These are phyloP conservation scores for Beta corolliflora DNA, from an alignment of 179 eudicot species.

Conservation along the genomic window DNA sequence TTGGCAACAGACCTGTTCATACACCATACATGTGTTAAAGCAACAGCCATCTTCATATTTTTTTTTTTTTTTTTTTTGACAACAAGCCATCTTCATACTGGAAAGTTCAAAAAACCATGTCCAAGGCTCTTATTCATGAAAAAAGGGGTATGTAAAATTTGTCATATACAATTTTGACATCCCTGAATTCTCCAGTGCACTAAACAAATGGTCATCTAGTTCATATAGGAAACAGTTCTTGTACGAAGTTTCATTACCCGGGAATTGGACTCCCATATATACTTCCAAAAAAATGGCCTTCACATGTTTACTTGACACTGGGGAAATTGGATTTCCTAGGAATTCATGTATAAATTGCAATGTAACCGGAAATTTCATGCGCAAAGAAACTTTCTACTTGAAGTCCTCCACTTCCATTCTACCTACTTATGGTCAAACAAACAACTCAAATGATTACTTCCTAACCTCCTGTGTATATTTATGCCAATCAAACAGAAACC, in stretches of 20 bases:
- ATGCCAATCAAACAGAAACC: neutral
- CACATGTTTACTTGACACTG: neutral
- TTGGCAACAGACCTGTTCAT: constrained; percentile 74
- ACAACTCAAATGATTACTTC: neutral
- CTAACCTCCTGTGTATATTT: neutral
- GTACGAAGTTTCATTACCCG: neutral
- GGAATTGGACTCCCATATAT: neutral
- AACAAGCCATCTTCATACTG: neutral
- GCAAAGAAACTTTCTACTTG: neutral
- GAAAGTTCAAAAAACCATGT: neutral
- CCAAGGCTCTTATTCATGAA: neutral
- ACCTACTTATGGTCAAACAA: neutral
- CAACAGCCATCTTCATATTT: neutral
- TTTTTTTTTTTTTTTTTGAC: neutral
- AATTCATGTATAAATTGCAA: neutral
- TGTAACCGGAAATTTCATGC: neutral
- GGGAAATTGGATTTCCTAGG: neutral
- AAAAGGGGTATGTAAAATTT: neutral
- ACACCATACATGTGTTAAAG: constrained; percentile 17
- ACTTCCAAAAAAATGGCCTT: neutral
- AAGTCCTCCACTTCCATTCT: neutral
- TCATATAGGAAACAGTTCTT: neutral
- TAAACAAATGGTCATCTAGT: neutral
- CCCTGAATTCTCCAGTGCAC: neutral
- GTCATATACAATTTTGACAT: neutral